Percentiles rank a stretch among this genome's conserved stretches.
These are phyloP conservation scores for Lactarius deliciosus DNA, from an alignment of 768 basidiomycete genomes.

Conservation along the genomic window DNA sequence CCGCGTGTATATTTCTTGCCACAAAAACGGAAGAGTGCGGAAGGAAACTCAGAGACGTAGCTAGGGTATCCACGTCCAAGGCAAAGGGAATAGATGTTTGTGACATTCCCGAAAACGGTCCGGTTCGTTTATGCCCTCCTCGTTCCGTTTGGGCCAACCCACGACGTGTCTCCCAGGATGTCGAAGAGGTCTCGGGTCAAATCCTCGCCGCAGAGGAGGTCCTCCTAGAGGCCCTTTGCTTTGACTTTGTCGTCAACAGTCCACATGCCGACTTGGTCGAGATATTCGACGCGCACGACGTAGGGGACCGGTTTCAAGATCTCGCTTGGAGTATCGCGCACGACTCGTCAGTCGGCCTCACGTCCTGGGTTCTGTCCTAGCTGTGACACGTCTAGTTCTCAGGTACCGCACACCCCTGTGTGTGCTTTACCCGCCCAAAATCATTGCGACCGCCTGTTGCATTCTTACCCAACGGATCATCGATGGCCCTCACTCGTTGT, in stretches of 20 bases:
- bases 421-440: constrained; percentile 62
- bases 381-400: constrained; percentile 18
- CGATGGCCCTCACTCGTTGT: constrained; percentile 72
- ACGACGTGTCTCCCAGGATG: constrained; percentile 50
- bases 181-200: constrained; percentile 64
- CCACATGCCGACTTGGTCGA: constrained; percentile 77
- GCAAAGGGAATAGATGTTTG: constrained; percentile 53
- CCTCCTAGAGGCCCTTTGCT: constrained; percentile 79
- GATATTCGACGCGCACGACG: constrained; percentile 58
- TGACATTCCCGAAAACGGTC: constrained; percentile 60
- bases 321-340: constrained; percentile 85
- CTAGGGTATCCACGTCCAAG: constrained; percentile 72
- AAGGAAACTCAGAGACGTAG: constrained; percentile 82
- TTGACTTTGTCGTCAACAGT: constrained; percentile 77
- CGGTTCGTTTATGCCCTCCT: constrained; percentile 44
- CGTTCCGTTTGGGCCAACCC: constrained; percentile 8
- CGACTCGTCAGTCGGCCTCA: constrained; percentile 63
- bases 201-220: constrained; percentile 78
- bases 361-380: constrained; percentile 6
- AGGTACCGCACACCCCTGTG: constrained; percentile 83
- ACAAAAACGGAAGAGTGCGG: constrained; percentile 93
- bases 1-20: constrained; percentile 82
- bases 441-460: constrained; percentile 77
- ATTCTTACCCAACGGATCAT: constrained; percentile 70
- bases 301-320: constrained; percentile 56